A percentile compares a stretch with the other conserved stretches of the same genome.
Evolutionary conservation across 2,329 filamentous ascomycete species (phyloP).

Genomic region (Ramularia endophylla): DNA sequence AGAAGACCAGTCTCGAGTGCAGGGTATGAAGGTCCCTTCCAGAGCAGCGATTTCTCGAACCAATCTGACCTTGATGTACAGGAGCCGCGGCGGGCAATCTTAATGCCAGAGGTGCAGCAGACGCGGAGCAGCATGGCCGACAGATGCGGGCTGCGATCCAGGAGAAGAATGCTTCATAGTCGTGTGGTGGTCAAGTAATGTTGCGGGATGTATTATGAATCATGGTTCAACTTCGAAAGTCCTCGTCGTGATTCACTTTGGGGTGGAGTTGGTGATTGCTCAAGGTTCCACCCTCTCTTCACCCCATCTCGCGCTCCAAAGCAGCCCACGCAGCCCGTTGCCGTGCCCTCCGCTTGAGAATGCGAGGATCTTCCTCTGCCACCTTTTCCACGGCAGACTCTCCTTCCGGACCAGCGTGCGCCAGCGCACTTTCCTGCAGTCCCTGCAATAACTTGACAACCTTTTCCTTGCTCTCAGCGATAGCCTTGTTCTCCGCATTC

Average conservation of each 20-base stretch:
- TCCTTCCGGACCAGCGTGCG: constrained; percentile 7
- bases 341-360: constrained; percentile 16
- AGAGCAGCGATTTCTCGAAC: not conserved
- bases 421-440: constrained; percentile 37
- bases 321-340: constrained; percentile 34
- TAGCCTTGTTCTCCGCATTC: constrained; percentile 64
- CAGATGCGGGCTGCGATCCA: constrained; percentile 18
- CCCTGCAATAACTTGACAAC: constrained; percentile 68
- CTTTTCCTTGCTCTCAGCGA: constrained; percentile 62
- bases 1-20: constrained; percentile 21
- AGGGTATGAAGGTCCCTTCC: constrained; percentile 19
- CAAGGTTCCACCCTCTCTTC: too few species aligned
- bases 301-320: constrained; percentile 30
- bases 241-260: too few species aligned
- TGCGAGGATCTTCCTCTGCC: constrained; percentile 12
- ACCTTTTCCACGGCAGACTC: not conserved
- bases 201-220: too few species aligned
- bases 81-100: constrained; percentile 26
- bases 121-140: constrained; percentile 23
- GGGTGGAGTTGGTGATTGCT: too few species aligned
- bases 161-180: constrained; percentile 10
- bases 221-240: too few species aligned
- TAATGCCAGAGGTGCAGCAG: constrained; percentile 20
- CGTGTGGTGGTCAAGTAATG: not conserved
- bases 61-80: constrained; percentile 10